phyloP scores from a whole-genome alignment of 768 basidiomycete genomes.

The Cyathus striatus region DNA sequence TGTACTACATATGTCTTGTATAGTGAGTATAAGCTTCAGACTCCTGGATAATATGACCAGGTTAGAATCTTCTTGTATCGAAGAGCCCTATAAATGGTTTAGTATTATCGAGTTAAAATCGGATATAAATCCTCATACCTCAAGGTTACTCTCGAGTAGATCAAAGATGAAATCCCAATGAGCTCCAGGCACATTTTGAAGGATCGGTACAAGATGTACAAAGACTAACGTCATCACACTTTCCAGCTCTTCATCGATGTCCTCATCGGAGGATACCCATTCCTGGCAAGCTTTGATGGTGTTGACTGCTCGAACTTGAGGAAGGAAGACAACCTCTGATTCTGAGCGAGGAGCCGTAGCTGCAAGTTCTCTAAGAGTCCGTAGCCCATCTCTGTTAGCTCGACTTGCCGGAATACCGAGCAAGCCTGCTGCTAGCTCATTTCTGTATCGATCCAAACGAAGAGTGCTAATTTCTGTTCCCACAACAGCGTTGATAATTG shows the following conservation, averaged over 20 bases:
- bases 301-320: constrained; percentile 81
- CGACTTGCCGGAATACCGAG: constrained; percentile 58
- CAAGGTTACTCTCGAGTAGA: constrained; percentile 80
- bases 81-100: constrained; percentile 40
- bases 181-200: constrained; percentile 79
- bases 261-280: constrained; percentile 69
- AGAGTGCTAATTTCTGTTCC: constrained; percentile 62
- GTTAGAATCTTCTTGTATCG: constrained; percentile 50
- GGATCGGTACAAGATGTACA: constrained; percentile 72
- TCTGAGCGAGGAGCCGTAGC: constrained; percentile 75
- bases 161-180: constrained; percentile 97
- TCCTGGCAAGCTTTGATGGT: constrained; percentile 77
- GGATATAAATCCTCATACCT: constrained; percentile 42
- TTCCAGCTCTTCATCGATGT: constrained; percentile 75
- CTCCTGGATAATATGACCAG: constrained; percentile 67
- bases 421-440: constrained; percentile 83
- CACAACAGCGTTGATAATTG: constrained; percentile 59
- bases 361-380: constrained; percentile 61
- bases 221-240: constrained; percentile 73
- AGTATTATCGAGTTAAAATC: neutral
- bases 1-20: constrained; percentile 65
- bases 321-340: constrained; percentile 78
- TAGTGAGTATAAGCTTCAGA: constrained; percentile 55
- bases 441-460: constrained; percentile 75
- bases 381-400: constrained; percentile 66